phyloP scores from a whole-genome alignment of 257 asterid species.

The Solanum sejunctum region DNA sequence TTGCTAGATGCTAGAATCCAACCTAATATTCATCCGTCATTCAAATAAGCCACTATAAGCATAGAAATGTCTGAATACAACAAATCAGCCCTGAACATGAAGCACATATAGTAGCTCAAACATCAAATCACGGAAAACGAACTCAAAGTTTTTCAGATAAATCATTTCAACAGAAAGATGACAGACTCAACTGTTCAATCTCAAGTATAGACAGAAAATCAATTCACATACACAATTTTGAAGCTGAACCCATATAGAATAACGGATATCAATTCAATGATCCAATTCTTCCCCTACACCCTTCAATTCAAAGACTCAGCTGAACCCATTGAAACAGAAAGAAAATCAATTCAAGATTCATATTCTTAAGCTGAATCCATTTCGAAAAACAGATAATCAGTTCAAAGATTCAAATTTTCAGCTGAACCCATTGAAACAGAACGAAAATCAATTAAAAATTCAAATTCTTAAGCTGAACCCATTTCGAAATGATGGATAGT shows the following conservation, averaged over 20 bases:
- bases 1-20: neutral
- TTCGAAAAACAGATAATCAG: neutral
- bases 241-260: neutral
- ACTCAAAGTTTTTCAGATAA: neutral
- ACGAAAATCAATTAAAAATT: neutral
- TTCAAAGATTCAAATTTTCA: neutral
- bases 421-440: neutral
- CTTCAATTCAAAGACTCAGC: neutral
- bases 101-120: neutral
- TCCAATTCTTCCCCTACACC: neutral
- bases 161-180: neutral
- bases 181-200: neutral
- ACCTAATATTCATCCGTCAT: neutral
- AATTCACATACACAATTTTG: neutral
- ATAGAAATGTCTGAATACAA: neutral
- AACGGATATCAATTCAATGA: neutral
- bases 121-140: neutral
- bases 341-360: neutral
- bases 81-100: neutral
- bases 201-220: neutral
- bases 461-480: neutral
- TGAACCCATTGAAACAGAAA: neutral
- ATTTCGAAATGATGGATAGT: neutral
- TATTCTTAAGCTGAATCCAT: neutral
- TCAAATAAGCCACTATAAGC: neutral